These are phyloP conservation scores for Mucor lusitanicus DNA, from an alignment of 371 early-diverging fungal genomes.

Conservation along the genomic window DNA sequence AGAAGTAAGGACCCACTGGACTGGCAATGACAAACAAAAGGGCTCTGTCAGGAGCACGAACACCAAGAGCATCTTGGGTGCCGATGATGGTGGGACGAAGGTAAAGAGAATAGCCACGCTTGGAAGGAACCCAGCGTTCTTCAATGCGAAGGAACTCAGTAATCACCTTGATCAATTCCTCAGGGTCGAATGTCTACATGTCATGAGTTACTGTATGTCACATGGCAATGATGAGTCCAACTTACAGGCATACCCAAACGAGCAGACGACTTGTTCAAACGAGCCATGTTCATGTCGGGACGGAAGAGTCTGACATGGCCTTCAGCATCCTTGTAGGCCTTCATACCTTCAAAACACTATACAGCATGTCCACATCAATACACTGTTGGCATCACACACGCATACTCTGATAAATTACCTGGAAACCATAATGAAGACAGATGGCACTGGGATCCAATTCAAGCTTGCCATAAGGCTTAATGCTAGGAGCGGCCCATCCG, in stretches of 20 bases:
- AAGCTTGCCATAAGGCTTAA: constrained; percentile 79
- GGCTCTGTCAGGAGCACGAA: constrained; percentile 66
- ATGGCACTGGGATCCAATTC: constrained; percentile 76
- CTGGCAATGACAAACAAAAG: constrained; percentile 85
- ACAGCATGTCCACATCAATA: not conserved
- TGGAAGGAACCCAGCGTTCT: constrained; percentile 79
- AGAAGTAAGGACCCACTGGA: constrained; percentile 94
- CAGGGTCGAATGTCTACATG: constrained; percentile 65
- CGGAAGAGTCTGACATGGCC: constrained; percentile 85
- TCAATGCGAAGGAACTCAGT: constrained; percentile 80
- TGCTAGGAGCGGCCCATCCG: constrained; percentile 74
- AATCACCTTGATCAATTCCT: constrained; percentile 79
- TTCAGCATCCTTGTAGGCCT: constrained; percentile 83
- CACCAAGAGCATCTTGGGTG: constrained; percentile 77
- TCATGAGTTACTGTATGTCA: not conserved
- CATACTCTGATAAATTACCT: constrained; percentile 23
- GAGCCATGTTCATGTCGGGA: constrained; percentile 89
- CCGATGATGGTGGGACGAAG: constrained; percentile 93
- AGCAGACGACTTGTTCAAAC: constrained; percentile 69
- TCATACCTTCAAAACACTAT: constrained; percentile 91
- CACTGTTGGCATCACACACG: too few relatives aligned
- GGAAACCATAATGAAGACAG: constrained; percentile 88
- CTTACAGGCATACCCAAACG: constrained; percentile 80
- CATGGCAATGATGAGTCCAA: not conserved
- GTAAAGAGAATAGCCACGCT: constrained; percentile 90